Evolutionary conservation across 2,329 filamentous ascomycete genomes (phyloP), one percentile per base, ranked within the genome.

Genomic region (Ophiosphaerella herpotricha): DNA sequence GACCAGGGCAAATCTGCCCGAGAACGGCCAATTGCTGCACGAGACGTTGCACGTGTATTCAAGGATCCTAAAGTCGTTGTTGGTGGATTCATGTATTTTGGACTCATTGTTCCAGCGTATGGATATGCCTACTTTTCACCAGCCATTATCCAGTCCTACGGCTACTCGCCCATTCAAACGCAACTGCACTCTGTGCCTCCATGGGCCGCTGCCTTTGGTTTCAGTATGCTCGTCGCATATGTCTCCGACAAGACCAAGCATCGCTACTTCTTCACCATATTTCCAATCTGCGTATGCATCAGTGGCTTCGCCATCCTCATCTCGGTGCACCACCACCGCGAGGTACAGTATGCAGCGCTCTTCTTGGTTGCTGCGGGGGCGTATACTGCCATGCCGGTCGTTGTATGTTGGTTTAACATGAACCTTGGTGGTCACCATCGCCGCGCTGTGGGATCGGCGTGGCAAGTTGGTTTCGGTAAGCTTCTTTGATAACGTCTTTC

Each of bases 351-450:
- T 64, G 88, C 79, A 0, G 89, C 88, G 0, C 80, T 97, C 0
- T 96, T 95, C 77, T 77, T 97, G 29, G 84, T 95, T 42, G 87
- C 89, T 2, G 86, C 86, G 76, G 90, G 90, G 42, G 82, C 84
- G 0, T 97, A 95, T 74, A 86, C 85, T 1, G 90, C 91, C n/a
- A 92, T 96, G 88, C 91, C 93, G 0, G 86, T 96, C 26, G 84
- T 91, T 37, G 74, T 78, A 5, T 82, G 80, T 55, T 82, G 79
- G 78, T 80, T 80, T 69, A 80, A 79, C 45, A 80, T 81, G 78
- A 82, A 82, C 48, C 70, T 82, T 1, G 75, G 78, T 11, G 77
- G 78, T 1, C 80, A 82, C 49, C 78, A 80, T 51, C 66, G 79
- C 2, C 72, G 80, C 35, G 68, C 75, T 5, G 75, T 82, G 0